A percentile compares a stretch with the other conserved stretches of the same genome.
These are phyloP conservation scores for Exophiala calicioides DNA, from an alignment of 2,329 filamentous ascomycete species.

Conservation along the genomic window DNA sequence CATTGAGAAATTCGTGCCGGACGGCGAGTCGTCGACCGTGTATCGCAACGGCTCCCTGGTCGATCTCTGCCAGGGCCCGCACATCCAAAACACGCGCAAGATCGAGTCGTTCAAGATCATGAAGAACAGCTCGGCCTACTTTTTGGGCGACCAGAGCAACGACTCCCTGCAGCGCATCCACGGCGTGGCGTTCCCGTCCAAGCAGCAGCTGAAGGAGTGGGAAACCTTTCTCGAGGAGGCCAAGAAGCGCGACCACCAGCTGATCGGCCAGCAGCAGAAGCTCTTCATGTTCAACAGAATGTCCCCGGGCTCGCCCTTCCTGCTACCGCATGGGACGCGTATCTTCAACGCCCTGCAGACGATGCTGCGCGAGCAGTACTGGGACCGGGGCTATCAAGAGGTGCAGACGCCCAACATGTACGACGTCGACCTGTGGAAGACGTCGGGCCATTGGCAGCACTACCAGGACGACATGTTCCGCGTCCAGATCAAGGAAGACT, in stretches of 20 bases:
- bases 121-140: conserved; percentile 83
- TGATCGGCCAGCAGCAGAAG: conserved; percentile 92
- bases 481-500: conserved; percentile 56
- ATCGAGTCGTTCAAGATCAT: conserved; percentile 95
- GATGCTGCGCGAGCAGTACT: conserved; percentile 84
- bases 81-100: conserved; percentile 88
- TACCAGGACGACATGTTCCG: conserved; percentile 96
- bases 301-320: conserved; percentile 92
- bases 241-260: conserved; percentile 93
- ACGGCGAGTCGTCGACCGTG: conserved; percentile 88
- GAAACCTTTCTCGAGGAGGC: conserved; percentile 95
- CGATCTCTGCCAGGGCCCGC: conserved; percentile 91
- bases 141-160: conserved; percentile 89
- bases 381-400: conserved; percentile 89
- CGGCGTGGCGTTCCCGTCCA: conserved; percentile 94
- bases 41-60: conserved; percentile 93
- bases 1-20: conserved; percentile 86
- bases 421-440: conserved; percentile 90
- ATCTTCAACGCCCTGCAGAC: conserved; percentile 88
- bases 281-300: conserved; percentile 95
- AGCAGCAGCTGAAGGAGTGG: conserved; percentile 91
- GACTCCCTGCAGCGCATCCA: conserved; percentile 96
- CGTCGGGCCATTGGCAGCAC: conserved; percentile 89
- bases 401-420: conserved; percentile 97
- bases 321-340: conserved; percentile 85